A percentile compares a stretch with the other conserved stretches of the same genome.
These are phyloP conservation scores for Taphrina wiesneri DNA, from an alignment of 1,139 yeast genomes.

Conservation along the genomic window DNA sequence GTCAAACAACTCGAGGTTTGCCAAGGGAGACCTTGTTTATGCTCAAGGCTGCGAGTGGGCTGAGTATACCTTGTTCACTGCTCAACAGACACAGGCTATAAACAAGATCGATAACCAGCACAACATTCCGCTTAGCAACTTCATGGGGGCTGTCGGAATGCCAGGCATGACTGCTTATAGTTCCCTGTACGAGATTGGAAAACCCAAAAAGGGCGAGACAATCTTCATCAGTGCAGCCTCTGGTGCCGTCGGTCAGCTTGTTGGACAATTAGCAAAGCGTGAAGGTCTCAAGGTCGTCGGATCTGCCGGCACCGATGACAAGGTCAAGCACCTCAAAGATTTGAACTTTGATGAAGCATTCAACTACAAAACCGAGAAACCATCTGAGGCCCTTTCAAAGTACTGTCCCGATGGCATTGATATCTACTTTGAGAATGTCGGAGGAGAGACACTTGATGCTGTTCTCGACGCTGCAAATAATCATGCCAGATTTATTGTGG, in stretches of 20 bases:
- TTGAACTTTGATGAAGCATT: conserved; percentile 57
- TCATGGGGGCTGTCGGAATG: conserved; percentile 55
- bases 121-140: conserved; percentile 36
- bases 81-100: conserved; percentile 2
- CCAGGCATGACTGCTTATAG: conserved; percentile 63
- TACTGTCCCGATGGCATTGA: conserved; percentile 41
- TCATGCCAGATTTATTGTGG: conserved; percentile 53
- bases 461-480: conserved; percentile 51
- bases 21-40: conserved; percentile 35
- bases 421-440: conserved; percentile 51
- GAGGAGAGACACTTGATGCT: conserved; percentile 60
- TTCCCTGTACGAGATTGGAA: conserved; percentile 51
- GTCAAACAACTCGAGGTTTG: conserved; percentile 29
- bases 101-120: conserved; percentile 21
- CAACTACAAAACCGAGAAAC: conserved; percentile 56
- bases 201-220: conserved; percentile 41
- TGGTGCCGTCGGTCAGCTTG: conserved; percentile 69
- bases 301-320: conserved; percentile 63
- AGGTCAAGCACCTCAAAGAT: conserved; percentile 54
- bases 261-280: conserved; percentile 60
- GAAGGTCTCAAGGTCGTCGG: conserved; percentile 63
- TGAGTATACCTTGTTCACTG: conserved; percentile 32
- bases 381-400: conserved; percentile 43
- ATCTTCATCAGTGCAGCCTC: conserved; percentile 67
- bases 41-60: conserved; percentile 31